These are phyloP conservation scores for Fusarium longipes DNA, from an alignment of 2,329 filamentous ascomycete genomes.

Conservation along the genomic window DNA sequence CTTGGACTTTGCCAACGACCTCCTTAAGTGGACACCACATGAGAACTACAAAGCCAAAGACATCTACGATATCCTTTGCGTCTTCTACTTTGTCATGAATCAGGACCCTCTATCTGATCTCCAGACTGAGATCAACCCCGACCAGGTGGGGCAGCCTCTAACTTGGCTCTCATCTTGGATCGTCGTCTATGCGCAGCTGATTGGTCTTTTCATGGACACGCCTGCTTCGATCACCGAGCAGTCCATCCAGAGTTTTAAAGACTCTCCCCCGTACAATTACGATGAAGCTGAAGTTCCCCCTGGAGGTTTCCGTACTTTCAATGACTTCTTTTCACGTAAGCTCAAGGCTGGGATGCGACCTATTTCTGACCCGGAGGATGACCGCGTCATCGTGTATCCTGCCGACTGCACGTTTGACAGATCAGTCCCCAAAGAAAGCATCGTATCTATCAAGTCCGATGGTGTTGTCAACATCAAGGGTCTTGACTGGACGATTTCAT, in stretches of 20 bases:
- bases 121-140: constrained; percentile 1
- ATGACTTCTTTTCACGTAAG: constrained; percentile 12
- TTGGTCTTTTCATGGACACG: constrained; percentile 15
- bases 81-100: constrained; percentile 17
- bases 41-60: constrained; percentile 3
- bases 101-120: not conserved
- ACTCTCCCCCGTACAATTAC: constrained; percentile 9
- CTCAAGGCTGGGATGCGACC: constrained; percentile 8
- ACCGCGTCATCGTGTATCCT: constrained; percentile 7
- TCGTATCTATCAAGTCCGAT: constrained; percentile 11
- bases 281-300: constrained; percentile 5
- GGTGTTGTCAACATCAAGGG: constrained; percentile 6
- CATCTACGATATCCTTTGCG: constrained; percentile 9
- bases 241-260: constrained; percentile 6
- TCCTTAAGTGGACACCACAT: constrained; percentile 9
- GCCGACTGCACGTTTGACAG: constrained; percentile 16
- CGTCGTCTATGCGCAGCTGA: constrained; percentile 10
- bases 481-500: constrained; percentile 5
- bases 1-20: constrained; percentile 17
- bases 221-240: not conserved
- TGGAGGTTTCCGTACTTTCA: constrained; percentile 17
- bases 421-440: constrained; percentile 6
- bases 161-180: constrained; percentile 21
- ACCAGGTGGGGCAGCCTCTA: not conserved
- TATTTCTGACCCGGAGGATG: not conserved